Base-by-base conservation (phyloP, 257 asterid genomes). In the Datura wrightii region DNA sequence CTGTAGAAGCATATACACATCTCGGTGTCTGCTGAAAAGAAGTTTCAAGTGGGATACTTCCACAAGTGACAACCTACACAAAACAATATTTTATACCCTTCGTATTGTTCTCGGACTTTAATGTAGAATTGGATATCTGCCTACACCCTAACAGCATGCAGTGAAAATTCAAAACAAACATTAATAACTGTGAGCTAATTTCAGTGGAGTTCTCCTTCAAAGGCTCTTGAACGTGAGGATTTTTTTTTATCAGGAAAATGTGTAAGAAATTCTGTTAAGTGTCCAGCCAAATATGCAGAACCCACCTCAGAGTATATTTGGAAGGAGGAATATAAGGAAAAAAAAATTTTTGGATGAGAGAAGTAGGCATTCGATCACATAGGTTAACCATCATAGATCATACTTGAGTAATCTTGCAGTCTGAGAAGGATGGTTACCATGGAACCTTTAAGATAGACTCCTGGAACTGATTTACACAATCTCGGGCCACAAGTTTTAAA, bases 1-100 rank as follows among this genome's bases (percentile, higher is more conserved):
- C 99, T 2, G 99, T 91, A 82, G 99, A 92, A 46, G 85, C 93
- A 82, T 90, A 95, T 19, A 97, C 94, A 83, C 99, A 95, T 91
- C 99, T 92, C 63, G 93, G 90, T 66, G 90, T 88, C 90, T 88
- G 90, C 90, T 94, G 98, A 86, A 93, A 97, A 60, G 99, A 95
- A 48, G 99, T 91, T 86, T 95, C 99, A 79, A 97, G 99, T 53
- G 99, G 97, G 87, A 95, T 89, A 88, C 99, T 94, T 54, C 99
- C 99, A 90, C 99, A 97, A 36, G 99, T 97, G 86, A 95, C 99
- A 69, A 97, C 97, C 99, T 97, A 82, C 79, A 86, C 50, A 81
- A 60, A 87, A 80, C 76, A 53, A 11, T 80, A 65, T 2, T 14
- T 14, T 36, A 56, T 71, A 48, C 24, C 16, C 50, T 42, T 60